Conservation (phyloP, 768 basidiomycete species). For the Hericium erinaceus region DNA sequence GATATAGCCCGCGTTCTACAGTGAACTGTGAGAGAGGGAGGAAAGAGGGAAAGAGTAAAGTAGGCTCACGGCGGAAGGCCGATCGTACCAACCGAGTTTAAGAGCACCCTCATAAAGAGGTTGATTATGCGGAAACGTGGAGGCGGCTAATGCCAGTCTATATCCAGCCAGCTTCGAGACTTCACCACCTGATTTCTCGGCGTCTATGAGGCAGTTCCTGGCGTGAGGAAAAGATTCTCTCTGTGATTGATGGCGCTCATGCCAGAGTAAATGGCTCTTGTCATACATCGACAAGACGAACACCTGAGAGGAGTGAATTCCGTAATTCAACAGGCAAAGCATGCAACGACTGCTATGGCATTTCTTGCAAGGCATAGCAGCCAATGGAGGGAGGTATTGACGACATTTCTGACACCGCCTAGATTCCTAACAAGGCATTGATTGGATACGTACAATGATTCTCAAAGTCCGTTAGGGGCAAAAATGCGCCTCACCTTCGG, state of each 20-base stretch:
- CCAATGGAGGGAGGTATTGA: neutral
- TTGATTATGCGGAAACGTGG: slow-evolving; percentile 37
- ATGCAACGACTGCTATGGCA: slow-evolving; percentile 32
- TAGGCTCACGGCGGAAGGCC: neutral
- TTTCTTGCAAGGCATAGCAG: slow-evolving; percentile 19
- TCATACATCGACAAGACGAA: slow-evolving; percentile 17
- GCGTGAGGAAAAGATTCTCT: slow-evolving; percentile 13
- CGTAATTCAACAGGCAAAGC: slow-evolving; percentile 24
- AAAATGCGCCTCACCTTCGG: neutral
- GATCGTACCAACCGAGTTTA: slow-evolving; percentile 59
- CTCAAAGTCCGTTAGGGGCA: neutral
- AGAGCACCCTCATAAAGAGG: slow-evolving; percentile 33
- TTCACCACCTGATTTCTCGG: slow-evolving; percentile 28
- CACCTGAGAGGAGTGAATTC: slow-evolving; percentile 30
- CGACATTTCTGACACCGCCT: neutral
- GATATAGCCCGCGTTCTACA: neutral
- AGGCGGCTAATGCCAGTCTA: slow-evolving; percentile 38
- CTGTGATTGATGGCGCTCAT: slow-evolving; percentile 21
- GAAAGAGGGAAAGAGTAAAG: neutral
- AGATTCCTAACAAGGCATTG: too few species aligned
- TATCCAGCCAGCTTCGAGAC: slow-evolving; percentile 21
- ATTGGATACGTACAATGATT: too few species aligned
- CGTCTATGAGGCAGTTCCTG: slow-evolving; percentile 14
- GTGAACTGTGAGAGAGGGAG: neutral
- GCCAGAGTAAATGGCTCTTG: slow-evolving; percentile 21